phyloP scores from a whole-genome alignment of 108 stramenopile species.

The Aureococcus anophagefferens region DNA sequence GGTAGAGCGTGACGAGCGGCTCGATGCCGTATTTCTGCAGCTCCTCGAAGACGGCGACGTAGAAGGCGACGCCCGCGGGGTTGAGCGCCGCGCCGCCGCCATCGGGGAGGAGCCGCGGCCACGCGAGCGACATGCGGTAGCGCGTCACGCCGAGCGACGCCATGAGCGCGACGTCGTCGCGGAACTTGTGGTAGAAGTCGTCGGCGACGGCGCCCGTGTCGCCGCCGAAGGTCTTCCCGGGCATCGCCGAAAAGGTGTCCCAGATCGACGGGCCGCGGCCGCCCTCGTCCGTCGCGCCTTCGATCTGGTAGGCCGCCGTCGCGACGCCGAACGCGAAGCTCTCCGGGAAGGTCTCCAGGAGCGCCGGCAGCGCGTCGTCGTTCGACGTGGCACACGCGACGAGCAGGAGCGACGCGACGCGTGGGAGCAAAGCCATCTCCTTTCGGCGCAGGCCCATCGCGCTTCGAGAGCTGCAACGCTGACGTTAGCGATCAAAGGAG shows the following conservation, averaged over 20 bases:
- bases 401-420: too few relatives aligned
- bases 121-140: conserved; percentile 82
- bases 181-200: conserved; percentile 77
- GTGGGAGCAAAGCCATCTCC: too few relatives aligned
- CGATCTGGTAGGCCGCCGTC: conserved; percentile 78
- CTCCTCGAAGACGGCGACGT: conserved; percentile 68
- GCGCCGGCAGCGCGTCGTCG: neutral
- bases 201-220: conserved; percentile 69
- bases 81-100: conserved; percentile 55
- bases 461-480: too few relatives aligned
- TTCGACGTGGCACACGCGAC: too few relatives aligned
- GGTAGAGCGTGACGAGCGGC: conserved; percentile 79
- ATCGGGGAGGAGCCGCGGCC: conserved; percentile 73
- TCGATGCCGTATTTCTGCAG: conserved; percentile 64
- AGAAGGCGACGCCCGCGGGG: conserved; percentile 66
- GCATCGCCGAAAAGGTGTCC: conserved; percentile 61
- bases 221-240: conserved; percentile 43
- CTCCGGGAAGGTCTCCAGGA: conserved; percentile 22
- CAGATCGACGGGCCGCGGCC: conserved; percentile 77
- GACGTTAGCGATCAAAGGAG: too few relatives aligned
- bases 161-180: conserved; percentile 70
- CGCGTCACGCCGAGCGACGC: conserved; percentile 64
- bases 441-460: too few relatives aligned
- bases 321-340: conserved; percentile 77
- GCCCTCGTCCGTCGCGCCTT: conserved; percentile 65